A percentile compares a stretch with the other conserved stretches of the same genome.
These are phyloP conservation scores for Trypanosoma boissoni DNA, from an alignment of 208 protist species.

Conservation along the genomic window DNA sequence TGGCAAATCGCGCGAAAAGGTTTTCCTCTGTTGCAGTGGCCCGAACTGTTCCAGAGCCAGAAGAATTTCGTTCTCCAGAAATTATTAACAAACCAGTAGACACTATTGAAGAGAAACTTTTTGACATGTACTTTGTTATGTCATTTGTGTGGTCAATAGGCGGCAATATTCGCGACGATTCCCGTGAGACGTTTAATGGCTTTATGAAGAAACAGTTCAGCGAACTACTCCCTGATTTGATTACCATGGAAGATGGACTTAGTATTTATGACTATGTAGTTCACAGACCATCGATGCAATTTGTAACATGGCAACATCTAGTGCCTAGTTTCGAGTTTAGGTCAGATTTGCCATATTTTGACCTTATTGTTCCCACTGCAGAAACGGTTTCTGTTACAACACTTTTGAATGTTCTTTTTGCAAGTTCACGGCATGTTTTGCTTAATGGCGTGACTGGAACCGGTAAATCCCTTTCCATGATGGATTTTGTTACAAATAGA, in stretches of 20 bases:
- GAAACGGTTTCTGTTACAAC: conserved; percentile 90
- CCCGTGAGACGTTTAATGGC: conserved; percentile 84
- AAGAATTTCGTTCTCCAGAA: conserved; percentile 62
- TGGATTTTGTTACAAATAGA: conserved; percentile 61
- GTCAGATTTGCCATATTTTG: conserved; percentile 85
- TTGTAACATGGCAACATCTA: conserved; percentile 89
- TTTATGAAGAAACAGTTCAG: conserved; percentile 75
- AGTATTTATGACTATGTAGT: conserved; percentile 94
- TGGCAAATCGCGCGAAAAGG: neutral
- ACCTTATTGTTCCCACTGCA: conserved; percentile 94
- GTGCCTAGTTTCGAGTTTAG: conserved; percentile 92
- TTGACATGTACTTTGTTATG: conserved; percentile 95
- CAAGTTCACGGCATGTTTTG: conserved; percentile 79
- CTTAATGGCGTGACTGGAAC: conserved; percentile 95
- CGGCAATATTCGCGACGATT: conserved; percentile 88
- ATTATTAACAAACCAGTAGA: conserved; percentile 52
- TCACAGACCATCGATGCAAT: conserved; percentile 79
- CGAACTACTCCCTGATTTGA: conserved; percentile 53
- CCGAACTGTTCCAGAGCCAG: conserved; percentile 27
- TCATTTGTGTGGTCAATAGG: conserved; percentile 96
- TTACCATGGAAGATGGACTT: conserved; percentile 32
- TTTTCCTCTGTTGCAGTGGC: neutral
- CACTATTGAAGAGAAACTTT: conserved; percentile 60
- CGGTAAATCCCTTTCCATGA: conserved; percentile 91
- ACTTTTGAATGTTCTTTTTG: conserved; percentile 69